phyloP scores from a whole-genome alignment of 108 stramenopile species.

The Epipyxis sp. region DNA sequence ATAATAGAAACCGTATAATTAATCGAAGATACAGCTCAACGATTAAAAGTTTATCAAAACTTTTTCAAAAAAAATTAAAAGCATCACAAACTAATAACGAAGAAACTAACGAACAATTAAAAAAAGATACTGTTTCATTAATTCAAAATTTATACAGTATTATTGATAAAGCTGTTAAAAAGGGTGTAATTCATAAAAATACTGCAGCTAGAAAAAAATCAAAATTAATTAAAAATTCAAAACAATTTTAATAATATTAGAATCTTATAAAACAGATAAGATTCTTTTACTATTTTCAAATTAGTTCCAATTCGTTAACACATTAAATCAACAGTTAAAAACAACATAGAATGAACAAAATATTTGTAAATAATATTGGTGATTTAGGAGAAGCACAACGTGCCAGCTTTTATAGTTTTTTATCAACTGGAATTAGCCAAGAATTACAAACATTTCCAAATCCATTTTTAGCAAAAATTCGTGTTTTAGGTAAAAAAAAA shows the following conservation, averaged over 20 bases:
- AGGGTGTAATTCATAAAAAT: slow-evolving; percentile 28
- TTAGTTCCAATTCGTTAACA: slow-evolving; percentile 14
- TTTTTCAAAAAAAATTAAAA: not conserved
- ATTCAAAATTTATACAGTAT: slow-evolving; percentile 19
- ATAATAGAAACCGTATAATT: not conserved
- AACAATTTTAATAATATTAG: slow-evolving; percentile 15
- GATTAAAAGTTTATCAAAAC: not conserved
- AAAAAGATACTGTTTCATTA: slow-evolving; percentile 12
- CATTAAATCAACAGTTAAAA: slow-evolving; percentile 16
- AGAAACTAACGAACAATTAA: not conserved
- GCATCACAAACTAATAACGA: not conserved
- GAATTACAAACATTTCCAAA: slow-evolving; percentile 26
- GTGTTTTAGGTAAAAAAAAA: slow-evolving; percentile 6
- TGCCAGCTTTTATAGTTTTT: slow-evolving; percentile 26
- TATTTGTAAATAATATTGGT: slow-evolving; percentile 22
- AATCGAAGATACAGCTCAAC: not conserved
- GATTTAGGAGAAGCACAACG: slow-evolving; percentile 26
- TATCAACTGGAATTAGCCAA: slow-evolving; percentile 18
- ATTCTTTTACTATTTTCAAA: slow-evolving; percentile 25
- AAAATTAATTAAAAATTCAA: slow-evolving; percentile 11
- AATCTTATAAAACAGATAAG: slow-evolving; percentile 21
- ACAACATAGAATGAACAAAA: slow-evolving; percentile 20
- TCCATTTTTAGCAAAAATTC: slow-evolving; percentile 24
- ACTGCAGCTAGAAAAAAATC: slow-evolving; percentile 30
- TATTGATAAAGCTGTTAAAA: slow-evolving; percentile 17